phyloP scores from a whole-genome alignment of 2,329 filamentous ascomycete species.

The Pseudopyricularia cyperi region DNA sequence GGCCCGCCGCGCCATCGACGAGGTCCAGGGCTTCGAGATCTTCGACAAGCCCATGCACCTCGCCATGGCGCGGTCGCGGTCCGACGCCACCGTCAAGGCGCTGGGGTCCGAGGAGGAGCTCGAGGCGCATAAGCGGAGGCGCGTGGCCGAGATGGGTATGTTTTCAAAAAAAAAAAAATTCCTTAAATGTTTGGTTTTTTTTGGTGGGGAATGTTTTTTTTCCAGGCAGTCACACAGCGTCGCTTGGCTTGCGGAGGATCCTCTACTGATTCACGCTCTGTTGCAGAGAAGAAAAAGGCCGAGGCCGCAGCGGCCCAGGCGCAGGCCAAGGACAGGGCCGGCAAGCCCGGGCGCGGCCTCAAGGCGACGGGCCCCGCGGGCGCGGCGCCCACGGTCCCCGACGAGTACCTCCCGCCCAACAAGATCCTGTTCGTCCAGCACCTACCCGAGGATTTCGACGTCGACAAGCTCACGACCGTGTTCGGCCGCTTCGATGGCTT shows the following conservation, averaged over 20 bases:
- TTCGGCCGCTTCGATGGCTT: constrained; percentile 91
- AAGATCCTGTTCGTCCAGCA: constrained; percentile 94
- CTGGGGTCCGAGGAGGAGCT: constrained; percentile 69
- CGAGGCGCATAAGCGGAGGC: constrained; percentile 71
- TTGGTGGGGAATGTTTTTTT: not conserved
- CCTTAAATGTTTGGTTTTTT: no score
- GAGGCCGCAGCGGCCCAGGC: constrained; percentile 59
- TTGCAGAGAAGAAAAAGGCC: constrained; percentile 60
- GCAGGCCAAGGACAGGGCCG: constrained; percentile 15
- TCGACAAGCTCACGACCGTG: constrained; percentile 64
- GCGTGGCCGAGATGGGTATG: constrained; percentile 81
- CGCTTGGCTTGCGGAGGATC: not conserved
- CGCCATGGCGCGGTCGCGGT: constrained; percentile 67
- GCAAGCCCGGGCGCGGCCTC: constrained; percentile 22
- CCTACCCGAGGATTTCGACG: constrained; percentile 73
- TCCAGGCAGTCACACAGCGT: not conserved
- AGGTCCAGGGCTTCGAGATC: constrained; percentile 83
- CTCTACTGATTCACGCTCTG: not conserved
- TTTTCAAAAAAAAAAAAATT: no score
- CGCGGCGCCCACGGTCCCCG: constrained; percentile 61
- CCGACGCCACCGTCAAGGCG: constrained; percentile 73
- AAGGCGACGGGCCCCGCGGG: constrained; percentile 57
- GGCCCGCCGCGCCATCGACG: constrained; percentile 72
- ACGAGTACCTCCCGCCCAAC: constrained; percentile 95
- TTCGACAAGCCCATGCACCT: constrained; percentile 85